A percentile compares a stretch with the other conserved stretches of the same genome.
Conservation (phyloP, 495 filamentous ascomycete species). For the Thermothielavioides terrestris region DNA sequence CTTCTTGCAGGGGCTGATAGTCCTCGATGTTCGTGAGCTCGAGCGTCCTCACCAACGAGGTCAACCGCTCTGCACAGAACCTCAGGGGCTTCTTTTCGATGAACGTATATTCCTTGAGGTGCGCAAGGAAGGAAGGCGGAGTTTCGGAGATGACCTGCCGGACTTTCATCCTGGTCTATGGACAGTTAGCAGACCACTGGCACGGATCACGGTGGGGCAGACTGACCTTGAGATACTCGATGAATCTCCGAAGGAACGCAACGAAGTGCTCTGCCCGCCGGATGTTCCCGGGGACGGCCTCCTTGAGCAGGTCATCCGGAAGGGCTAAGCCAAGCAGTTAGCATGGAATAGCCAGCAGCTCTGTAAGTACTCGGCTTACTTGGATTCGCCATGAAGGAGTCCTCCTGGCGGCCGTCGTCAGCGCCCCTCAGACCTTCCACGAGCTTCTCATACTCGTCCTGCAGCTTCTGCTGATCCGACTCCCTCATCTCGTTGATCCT, state of each 20-base stretch:
- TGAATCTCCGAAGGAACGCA: constrained; percentile 87
- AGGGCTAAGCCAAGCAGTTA: constrained; percentile 47
- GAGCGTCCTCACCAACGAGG: constrained; percentile 88
- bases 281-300: constrained; percentile 96
- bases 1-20: constrained; percentile 93
- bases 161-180: constrained; percentile 92
- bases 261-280: constrained; percentile 94
- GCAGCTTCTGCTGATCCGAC: constrained; percentile 82
- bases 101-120: constrained; percentile 90
- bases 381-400: constrained; percentile 95
- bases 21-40: constrained; percentile 98
- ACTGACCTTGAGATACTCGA: constrained; percentile 82
- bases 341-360: background rate
- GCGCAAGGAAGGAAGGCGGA: constrained; percentile 83
- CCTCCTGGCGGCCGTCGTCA: constrained; percentile 82
- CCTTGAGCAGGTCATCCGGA: constrained; percentile 75
- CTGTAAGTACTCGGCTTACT: constrained; percentile 24
- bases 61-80: constrained; percentile 92
- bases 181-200: background rate
- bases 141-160: constrained; percentile 95
- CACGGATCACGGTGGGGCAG: background rate
- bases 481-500: constrained; percentile 90
- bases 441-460: constrained; percentile 91
- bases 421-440: constrained; percentile 86
- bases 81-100: constrained; percentile 95